These are phyloP conservation scores for Rhazya stricta DNA, from an alignment of 257 asterid species.

Conservation along the genomic window DNA sequence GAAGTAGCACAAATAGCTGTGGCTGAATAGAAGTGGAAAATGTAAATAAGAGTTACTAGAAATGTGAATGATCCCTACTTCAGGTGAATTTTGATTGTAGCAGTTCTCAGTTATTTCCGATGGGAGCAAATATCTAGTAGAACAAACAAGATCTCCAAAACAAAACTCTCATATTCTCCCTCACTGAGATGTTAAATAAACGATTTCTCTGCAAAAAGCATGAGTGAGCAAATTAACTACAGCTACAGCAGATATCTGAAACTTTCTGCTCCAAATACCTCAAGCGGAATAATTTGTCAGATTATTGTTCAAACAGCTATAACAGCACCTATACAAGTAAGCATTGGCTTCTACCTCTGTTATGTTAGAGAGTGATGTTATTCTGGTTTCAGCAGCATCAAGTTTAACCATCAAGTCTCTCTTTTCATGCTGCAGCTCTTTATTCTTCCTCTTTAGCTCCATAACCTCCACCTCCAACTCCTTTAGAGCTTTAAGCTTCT, in stretches of 20 bases:
- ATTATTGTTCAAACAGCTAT: background rate
- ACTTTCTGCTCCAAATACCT: background rate
- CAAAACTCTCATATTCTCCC: background rate
- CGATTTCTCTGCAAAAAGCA: background rate
- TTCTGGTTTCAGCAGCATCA: constrained; percentile 66
- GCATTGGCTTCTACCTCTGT: constrained; percentile 56
- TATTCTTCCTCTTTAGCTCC: constrained; percentile 90
- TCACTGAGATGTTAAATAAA: background rate
- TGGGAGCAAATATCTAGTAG: background rate
- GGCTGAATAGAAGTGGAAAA: background rate
- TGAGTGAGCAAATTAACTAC: background rate
- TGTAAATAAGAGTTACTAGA: background rate
- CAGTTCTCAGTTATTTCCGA: background rate
- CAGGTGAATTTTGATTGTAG: background rate
- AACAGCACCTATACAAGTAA: background rate
- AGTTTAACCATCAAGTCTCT: constrained; percentile 72
- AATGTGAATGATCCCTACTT: no score
- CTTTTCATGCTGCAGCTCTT: constrained; percentile 90
- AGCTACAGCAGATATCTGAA: background rate
- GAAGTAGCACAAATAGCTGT: background rate
- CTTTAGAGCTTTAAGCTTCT: constrained; percentile 67
- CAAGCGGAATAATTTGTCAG: background rate
- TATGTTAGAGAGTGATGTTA: constrained; percentile 65
- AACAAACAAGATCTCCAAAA: background rate
- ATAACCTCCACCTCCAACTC: constrained; percentile 81